phyloP scores from a whole-genome alignment of 2,329 filamentous ascomycete species.

The Fusarium globosum region DNA sequence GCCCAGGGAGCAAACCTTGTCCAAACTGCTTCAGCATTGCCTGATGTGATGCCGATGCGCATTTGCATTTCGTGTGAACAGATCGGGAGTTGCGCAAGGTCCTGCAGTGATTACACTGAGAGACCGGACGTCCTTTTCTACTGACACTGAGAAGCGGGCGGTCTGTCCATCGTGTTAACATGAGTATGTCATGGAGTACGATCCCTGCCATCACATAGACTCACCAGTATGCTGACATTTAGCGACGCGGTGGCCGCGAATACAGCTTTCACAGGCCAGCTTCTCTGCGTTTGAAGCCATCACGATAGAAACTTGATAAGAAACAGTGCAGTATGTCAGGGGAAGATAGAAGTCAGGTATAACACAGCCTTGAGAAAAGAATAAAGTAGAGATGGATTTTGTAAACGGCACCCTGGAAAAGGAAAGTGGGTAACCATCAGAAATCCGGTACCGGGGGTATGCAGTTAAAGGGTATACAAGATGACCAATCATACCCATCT shows the following conservation, averaged over 20 bases:
- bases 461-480: not conserved
- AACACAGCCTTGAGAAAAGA: not conserved
- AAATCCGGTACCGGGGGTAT: not conserved
- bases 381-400: not conserved
- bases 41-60: constrained; percentile 5
- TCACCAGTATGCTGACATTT: constrained; percentile 31
- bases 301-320: accelerated
- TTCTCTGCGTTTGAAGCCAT: constrained; percentile 23
- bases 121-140: constrained; percentile 31
- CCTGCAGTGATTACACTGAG: constrained; percentile 32
- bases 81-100: constrained; percentile 20
- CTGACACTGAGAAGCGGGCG: constrained; percentile 27
- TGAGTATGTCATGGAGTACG: not conserved
- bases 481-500: not conserved
- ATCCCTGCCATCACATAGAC: not conserved
- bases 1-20: not conserved
- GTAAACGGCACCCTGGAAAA: not conserved
- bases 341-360: not conserved
- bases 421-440: not conserved
- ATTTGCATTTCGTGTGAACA: constrained; percentile 32
- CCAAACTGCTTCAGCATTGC: constrained; percentile 10
- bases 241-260: constrained; percentile 30
- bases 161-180: not conserved
- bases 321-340: accelerated
- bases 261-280: constrained; percentile 27